Base-by-base conservation (phyloP, 371 early-diverging fungal genomes). In the Rozella allomycis region DNA sequence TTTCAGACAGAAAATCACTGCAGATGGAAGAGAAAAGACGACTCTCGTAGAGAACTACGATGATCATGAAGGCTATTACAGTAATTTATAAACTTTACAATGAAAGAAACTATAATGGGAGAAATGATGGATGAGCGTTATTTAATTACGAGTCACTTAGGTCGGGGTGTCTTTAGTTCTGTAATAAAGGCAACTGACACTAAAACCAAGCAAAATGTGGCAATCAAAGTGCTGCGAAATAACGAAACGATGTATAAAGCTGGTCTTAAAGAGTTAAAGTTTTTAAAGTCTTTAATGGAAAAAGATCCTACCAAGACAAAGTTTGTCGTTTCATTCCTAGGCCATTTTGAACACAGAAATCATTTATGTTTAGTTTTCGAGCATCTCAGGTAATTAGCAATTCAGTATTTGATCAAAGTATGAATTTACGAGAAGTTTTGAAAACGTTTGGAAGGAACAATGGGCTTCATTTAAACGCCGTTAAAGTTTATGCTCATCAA, bases 291-390 rank as follows among this genome's bases (percentile, higher is more conserved):
- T 26, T 54, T 93, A 3, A 58, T 54, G 49, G 72, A 61, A 9
- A 66, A 73, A 2, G 87, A 86, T 45, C 85, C 85, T 3, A 69
- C 74, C 1, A 78, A 74, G 45, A 76, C 72, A 35, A 78, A 76
- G 42, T 86, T 87, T 38, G 63, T 81, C 12, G 74, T 91, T 31
- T 70, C 80, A 19, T 55, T 86, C 21, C 38, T 68, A 18, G 56
- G 75, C 4, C 73, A 75, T 35, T 93, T 93, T 56, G 79, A 81
- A 37, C 82, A 88, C 50, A 67, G 77, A 30, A 64, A 67, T 9
- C 94, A 93, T 45, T 46, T 90, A 17, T 93, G 91, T 42, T 46
- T 93, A 21, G 90, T 88, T 7, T 90, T 91, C 54, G 94, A 93
- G 42, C 76, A 77, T 17, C 40, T 86, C 28, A 65, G 70, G 67